Percentiles rank a stretch among this genome's conserved stretches.
Evolutionary conservation across 345 rosid genomes (phyloP).

Genomic region (Acer yangbiense): DNA sequence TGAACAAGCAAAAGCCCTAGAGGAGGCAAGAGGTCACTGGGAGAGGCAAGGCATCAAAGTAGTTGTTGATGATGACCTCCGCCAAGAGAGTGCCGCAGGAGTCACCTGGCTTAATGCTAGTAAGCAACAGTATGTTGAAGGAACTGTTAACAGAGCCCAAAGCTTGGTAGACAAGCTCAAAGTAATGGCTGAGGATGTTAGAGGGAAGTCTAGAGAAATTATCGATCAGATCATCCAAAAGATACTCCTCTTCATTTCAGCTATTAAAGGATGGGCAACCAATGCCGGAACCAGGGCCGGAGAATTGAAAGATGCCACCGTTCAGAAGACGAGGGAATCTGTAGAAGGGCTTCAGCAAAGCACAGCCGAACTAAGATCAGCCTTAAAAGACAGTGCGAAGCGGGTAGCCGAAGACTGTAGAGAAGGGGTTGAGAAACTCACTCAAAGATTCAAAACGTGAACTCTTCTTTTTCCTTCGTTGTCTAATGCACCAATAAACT

Average conservation of each 20-base stretch:
- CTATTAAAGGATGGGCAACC: slow-evolving; percentile 45
- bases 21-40: slow-evolving; percentile 91
- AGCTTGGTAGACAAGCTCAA: slow-evolving; percentile 58
- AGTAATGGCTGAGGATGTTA: slow-evolving; percentile 51
- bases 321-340: slow-evolving; percentile 40
- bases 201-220: slow-evolving; percentile 53
- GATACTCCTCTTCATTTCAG: slow-evolving; percentile 43
- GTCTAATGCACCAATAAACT: slow-evolving; percentile 15
- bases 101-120: slow-evolving; percentile 65
- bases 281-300: slow-evolving; percentile 28
- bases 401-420: slow-evolving; percentile 66
- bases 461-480: neutral
- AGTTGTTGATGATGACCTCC: slow-evolving; percentile 72
- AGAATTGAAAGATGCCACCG: slow-evolving; percentile 31
- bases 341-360: slow-evolving; percentile 58
- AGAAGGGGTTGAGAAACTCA: slow-evolving; percentile 62
- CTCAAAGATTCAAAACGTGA: slow-evolving; percentile 64
- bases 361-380: slow-evolving; percentile 42
- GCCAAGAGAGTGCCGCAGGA: slow-evolving; percentile 57
- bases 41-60: slow-evolving; percentile 84
- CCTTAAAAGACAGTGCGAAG: slow-evolving; percentile 58
- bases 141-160: slow-evolving; percentile 60
- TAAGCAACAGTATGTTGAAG: slow-evolving; percentile 53
- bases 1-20: slow-evolving; percentile 74
- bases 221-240: slow-evolving; percentile 51